A percentile compares a stretch with the other conserved stretches of the same genome.
Conservation (phyloP, 768 basidiomycete genomes). For the Mycena rosella region DNA sequence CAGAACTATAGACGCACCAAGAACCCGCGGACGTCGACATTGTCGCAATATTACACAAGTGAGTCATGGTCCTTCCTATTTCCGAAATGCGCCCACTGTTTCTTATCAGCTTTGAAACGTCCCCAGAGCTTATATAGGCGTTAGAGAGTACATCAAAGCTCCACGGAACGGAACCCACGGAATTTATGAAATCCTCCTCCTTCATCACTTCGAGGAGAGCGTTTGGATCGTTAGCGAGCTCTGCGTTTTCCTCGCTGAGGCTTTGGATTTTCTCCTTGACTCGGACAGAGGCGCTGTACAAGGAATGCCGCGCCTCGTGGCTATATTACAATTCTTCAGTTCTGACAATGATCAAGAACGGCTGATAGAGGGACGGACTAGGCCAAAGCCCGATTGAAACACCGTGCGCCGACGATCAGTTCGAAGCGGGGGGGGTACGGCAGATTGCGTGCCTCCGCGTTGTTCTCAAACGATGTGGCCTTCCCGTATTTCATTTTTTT, state of each 20-base stretch:
- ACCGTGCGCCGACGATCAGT: constrained; percentile 28
- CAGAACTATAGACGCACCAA: neutral
- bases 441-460: constrained; percentile 34
- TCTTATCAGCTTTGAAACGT: constrained; percentile 30
- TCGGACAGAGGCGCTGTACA: constrained; percentile 23
- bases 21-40: neutral
- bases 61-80: constrained; percentile 26
- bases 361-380: constrained; percentile 30
- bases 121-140: constrained; percentile 26
- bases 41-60: neutral
- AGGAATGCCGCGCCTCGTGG: constrained; percentile 35
- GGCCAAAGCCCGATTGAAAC: constrained; percentile 31
- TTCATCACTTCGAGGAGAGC: constrained; percentile 29
- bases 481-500: constrained; percentile 33
- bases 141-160: neutral
- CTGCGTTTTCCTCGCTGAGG: constrained; percentile 28
- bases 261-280: constrained; percentile 32
- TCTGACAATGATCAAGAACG: neutral
- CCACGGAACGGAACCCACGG: constrained; percentile 2
- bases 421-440: constrained; percentile 33
- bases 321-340: constrained; percentile 14
- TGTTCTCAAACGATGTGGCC: constrained; percentile 31
- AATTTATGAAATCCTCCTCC: constrained; percentile 24
- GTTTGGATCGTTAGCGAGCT: constrained; percentile 28
- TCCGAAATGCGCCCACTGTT: constrained; percentile 17